Evolutionary conservation across 2,329 filamentous ascomycete species (phyloP), one percentile per base, ranked within the genome.

Genomic region (Colletotrichum orbiculare): DNA sequence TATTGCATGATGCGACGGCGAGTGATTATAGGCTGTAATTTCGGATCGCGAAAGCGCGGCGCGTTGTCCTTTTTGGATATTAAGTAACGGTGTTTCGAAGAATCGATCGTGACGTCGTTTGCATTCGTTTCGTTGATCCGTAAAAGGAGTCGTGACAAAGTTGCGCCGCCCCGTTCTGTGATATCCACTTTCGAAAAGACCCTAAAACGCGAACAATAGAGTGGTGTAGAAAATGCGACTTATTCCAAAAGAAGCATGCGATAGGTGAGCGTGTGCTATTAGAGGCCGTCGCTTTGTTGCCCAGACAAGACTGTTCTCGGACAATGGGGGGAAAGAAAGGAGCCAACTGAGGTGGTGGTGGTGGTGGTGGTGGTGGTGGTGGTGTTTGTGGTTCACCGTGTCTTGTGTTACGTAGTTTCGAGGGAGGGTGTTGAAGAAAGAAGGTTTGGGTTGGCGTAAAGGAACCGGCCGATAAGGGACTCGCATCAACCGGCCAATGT

Each of bases 61-160:
- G 33, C 15, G n/a, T 25, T 25, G 43, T 41, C 15, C 13, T 35
- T 15, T 33, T 46, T 46, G 43, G 37, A 34, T 50, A 62, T 62
- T 53, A 57, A 48, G 42, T 56, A 52, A 49, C 39, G 35, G 45
- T 61, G 38, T 39, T 48, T 43, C 34, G 37, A 43, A 49, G 46
- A 62, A 35, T 54, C 48, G 17, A 47, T 63, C 58, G 58, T 66
- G 63, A 66, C 63, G 63, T 66, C 63, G 63, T 64, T 66, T 17
- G 47, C 52, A 66, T 63, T 62, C 52, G 63, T 57, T 55, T 61
- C 50, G 62, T 56, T 52, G 25, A 25, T 25, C 25, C 25, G 25
- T 25, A 25, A 63, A 61, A 63, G 56, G 61, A 63, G 58, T 66
- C 46, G 63, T 66, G 58, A 57, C 38, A 63, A 53, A 48, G 47